Base-by-base conservation (phyloP, 179 eudicot genomes). In the Spergularia azorica region DNA sequence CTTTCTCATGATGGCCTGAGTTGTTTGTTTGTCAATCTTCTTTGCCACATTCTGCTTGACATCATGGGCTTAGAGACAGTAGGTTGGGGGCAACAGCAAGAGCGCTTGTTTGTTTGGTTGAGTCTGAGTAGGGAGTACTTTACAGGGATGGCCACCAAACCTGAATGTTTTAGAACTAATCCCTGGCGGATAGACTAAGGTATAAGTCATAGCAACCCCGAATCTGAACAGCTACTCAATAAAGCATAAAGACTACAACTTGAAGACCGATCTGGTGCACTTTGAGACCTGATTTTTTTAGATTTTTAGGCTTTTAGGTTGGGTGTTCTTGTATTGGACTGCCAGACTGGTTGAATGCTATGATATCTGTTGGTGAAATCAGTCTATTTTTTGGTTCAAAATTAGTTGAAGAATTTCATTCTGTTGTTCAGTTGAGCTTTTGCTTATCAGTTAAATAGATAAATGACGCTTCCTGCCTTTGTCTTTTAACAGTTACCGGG, bases 401-500 rank as follows among this genome's bases (percentile, higher is more conserved):
- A 26, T 26, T 26, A 26, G 1, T 26, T 0, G 32, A 26, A 26
- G 32, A 26, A 26, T 26, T 26, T 26, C 32, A 26, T 43, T 16
- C 20, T 14, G 26, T 63, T 72, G 81, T 26, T 72, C 17, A 20
- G 17, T 41, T 62, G 48, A 50, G 63, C 16, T 39, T 54, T 57
- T 64, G 50, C 39, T 14, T 56, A 54, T 20, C 38, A 57, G 63
- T 43, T 69, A 8, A 61, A 59, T 52, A 9, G 51, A 59, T 52
- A 9, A 51, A 1, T 64, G 7, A 63, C 54, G 62, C 9, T n/a
- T 18, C 9, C 8, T 48, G 43, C 2, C 43, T 71, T 80, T 39
- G 67, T 73, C 74, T 65, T 50, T 16, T 21, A 69, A 81, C 89
- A 90, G 94, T 88, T 70, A 90, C 94, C 0, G 96, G 96, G 54